Conservation (phyloP, 23 red algal species). For the Porphyridium purpureum region DNA sequence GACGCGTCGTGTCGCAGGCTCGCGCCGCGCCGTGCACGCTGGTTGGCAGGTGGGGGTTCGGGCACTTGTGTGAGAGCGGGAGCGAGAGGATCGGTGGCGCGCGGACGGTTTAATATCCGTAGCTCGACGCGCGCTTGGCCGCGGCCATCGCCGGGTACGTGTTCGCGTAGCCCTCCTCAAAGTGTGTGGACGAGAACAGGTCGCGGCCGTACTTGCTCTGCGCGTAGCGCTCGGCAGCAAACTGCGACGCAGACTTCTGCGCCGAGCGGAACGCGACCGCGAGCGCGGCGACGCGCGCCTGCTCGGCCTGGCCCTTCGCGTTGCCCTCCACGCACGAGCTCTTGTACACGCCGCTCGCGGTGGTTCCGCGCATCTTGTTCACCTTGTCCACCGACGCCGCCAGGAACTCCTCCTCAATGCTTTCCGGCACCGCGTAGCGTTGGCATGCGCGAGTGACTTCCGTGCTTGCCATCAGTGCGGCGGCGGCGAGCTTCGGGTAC, state of each 20-base stretch:
- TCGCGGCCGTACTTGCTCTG: slow-evolving; percentile 10
- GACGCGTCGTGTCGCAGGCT: too few relatives aligned
- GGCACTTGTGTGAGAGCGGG: too few relatives aligned
- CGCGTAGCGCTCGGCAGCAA: slow-evolving; percentile 17
- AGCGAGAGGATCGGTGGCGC: too few relatives aligned
- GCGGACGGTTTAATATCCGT: too few relatives aligned
- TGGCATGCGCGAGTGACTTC: slow-evolving; percentile 37
- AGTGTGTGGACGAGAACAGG: too few relatives aligned
- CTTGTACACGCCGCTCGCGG: slow-evolving; percentile 29
- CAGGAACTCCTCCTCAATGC: slow-evolving; percentile 27
- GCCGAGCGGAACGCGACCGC: slow-evolving; percentile 38
- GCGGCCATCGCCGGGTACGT: too few relatives aligned
- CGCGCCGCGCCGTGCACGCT: too few relatives aligned
- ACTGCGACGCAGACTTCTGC: slow-evolving; percentile 6
- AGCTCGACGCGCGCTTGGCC: too few relatives aligned
- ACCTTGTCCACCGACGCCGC: slow-evolving; percentile 10
- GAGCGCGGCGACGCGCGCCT: slow-evolving; percentile 13
- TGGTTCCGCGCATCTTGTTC: slow-evolving; percentile 4
- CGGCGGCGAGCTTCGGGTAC: slow-evolving; percentile 4
- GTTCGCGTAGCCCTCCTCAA: too few relatives aligned
- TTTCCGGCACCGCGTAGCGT: slow-evolving; percentile 20
- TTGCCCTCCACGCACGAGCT: slow-evolving; percentile 25
- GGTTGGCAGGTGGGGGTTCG: too few relatives aligned
- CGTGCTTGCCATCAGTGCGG: not conserved
- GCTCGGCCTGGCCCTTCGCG: slow-evolving; percentile 12